Conservation (phyloP, 2,329 filamentous ascomycete genomes). For the Apiospora marii region DNA sequence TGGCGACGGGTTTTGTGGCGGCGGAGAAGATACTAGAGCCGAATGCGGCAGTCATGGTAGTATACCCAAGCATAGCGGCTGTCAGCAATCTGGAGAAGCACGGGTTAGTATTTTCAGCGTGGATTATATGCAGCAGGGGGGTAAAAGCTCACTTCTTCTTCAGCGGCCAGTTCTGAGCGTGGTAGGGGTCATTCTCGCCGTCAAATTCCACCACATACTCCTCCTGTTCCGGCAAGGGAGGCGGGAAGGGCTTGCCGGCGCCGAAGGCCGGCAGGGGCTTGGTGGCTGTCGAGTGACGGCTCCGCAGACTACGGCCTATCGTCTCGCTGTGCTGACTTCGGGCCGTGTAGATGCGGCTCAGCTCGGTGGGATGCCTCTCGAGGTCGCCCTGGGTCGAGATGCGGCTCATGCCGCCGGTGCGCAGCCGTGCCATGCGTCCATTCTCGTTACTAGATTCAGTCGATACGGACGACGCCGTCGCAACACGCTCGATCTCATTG, state of each 20-base stretch:
- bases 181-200: slow-evolving; percentile 81
- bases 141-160: slow-evolving; percentile 74
- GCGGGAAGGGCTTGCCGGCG: slow-evolving; percentile 77
- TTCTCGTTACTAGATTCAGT: slow-evolving; percentile 54
- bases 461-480: slow-evolving; percentile 59
- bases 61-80: slow-evolving; percentile 74
- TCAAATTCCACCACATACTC: slow-evolving; percentile 88
- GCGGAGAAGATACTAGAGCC: slow-evolving; percentile 79
- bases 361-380: slow-evolving; percentile 72
- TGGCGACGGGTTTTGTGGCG: slow-evolving; percentile 65
- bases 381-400: slow-evolving; percentile 72
- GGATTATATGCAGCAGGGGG: not conserved
- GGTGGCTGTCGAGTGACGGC: slow-evolving; percentile 52
- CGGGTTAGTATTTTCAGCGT: slow-evolving; percentile 30
- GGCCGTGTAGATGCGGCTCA: slow-evolving; percentile 76
- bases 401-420: slow-evolving; percentile 59
- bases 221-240: slow-evolving; percentile 72
- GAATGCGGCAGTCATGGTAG: slow-evolving; percentile 75
- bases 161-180: slow-evolving; percentile 87
- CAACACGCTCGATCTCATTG: slow-evolving; percentile 59
- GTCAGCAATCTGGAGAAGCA: slow-evolving; percentile 59
- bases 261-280: slow-evolving; percentile 75
- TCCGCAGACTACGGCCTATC: slow-evolving; percentile 65
- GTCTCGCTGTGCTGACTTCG: slow-evolving; percentile 75
- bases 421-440: slow-evolving; percentile 43